These are phyloP conservation scores for Neonectria punicea DNA, from an alignment of 2,329 filamentous ascomycete species.

Conservation along the genomic window DNA sequence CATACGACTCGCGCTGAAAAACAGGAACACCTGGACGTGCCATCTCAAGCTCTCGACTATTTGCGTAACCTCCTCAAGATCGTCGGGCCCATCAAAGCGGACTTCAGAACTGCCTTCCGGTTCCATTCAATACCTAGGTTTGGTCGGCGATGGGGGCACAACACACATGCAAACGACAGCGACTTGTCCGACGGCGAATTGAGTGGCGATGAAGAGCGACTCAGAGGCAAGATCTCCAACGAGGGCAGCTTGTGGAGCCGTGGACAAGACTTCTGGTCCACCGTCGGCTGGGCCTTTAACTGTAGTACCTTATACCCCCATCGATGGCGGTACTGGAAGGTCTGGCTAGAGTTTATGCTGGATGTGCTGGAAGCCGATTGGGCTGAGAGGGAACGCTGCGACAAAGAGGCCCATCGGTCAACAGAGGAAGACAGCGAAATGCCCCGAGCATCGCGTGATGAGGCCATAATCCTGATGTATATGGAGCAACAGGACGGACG, in stretches of 20 bases:
- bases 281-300: conserved; percentile 92
- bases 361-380: conserved; percentile 81
- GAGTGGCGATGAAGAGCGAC: conserved; percentile 60
- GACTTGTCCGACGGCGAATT: conserved; percentile 54
- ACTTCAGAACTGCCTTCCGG: conserved; percentile 76
- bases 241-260: conserved; percentile 75
- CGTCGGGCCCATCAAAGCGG: conserved; percentile 76
- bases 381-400: conserved; percentile 63
- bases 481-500: conserved; percentile 59
- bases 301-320: conserved; percentile 79
- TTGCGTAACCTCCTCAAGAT: conserved; percentile 73
- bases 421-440: conserved; percentile 37
- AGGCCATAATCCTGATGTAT: conserved; percentile 72
- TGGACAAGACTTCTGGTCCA: conserved; percentile 89
- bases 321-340: conserved; percentile 84
- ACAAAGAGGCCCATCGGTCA: conserved; percentile 48
- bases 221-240: conserved; percentile 70
- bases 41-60: conserved; percentile 75
- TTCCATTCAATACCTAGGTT: conserved; percentile 60
- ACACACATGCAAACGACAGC: conserved; percentile 55
- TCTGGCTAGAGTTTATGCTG: conserved; percentile 83
- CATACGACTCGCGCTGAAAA: conserved; percentile 79
- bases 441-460: conserved; percentile 50
- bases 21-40: conserved; percentile 68
- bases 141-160: conserved; percentile 48